Evolutionary conservation across 2,329 filamentous ascomycete genomes (phyloP).

Genomic region (Geosmithia putterillii): DNA sequence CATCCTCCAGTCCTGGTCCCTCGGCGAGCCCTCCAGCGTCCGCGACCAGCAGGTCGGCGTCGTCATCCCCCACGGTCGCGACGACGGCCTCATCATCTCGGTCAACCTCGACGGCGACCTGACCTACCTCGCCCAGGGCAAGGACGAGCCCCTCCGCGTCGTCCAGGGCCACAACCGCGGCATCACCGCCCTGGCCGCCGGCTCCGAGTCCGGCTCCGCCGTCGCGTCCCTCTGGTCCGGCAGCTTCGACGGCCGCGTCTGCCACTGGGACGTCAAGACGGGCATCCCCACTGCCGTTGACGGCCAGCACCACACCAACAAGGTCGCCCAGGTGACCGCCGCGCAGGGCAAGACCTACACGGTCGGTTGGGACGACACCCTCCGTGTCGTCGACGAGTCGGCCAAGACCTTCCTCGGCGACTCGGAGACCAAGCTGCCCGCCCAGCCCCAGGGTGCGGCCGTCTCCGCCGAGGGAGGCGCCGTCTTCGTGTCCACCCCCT

Average conservation of each 20-base stretch:
- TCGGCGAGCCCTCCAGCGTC: constrained; percentile 63
- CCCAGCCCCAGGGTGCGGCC: constrained; percentile 60
- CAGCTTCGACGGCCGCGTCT: constrained; percentile 81
- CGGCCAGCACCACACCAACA: constrained; percentile 74
- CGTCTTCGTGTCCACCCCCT: constrained; percentile 45
- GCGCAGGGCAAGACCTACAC: constrained; percentile 59
- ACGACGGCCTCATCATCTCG: constrained; percentile 80
- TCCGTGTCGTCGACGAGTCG: constrained; percentile 65
- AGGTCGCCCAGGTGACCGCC: constrained; percentile 64
- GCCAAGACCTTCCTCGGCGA: constrained; percentile 65
- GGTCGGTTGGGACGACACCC: constrained; percentile 87
- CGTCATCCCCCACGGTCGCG: constrained; percentile 72
- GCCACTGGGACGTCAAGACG: constrained; percentile 65
- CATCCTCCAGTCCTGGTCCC: constrained; percentile 68
- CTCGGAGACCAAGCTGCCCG: constrained; percentile 48
- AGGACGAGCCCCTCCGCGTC: constrained; percentile 53
- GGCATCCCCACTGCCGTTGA: constrained; percentile 62
- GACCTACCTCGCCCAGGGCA: constrained; percentile 72
- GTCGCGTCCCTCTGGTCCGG: constrained; percentile 69
- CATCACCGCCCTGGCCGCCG: constrained; percentile 57
- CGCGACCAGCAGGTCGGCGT: constrained; percentile 89
- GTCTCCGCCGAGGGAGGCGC: constrained; percentile 41
- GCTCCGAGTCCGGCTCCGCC: constrained; percentile 26
- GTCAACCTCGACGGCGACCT: constrained; percentile 80
- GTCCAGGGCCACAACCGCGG: constrained; percentile 86